Base-by-base conservation (phyloP, 768 basidiomycete genomes). In the Paxillus ammoniavirescens region DNA sequence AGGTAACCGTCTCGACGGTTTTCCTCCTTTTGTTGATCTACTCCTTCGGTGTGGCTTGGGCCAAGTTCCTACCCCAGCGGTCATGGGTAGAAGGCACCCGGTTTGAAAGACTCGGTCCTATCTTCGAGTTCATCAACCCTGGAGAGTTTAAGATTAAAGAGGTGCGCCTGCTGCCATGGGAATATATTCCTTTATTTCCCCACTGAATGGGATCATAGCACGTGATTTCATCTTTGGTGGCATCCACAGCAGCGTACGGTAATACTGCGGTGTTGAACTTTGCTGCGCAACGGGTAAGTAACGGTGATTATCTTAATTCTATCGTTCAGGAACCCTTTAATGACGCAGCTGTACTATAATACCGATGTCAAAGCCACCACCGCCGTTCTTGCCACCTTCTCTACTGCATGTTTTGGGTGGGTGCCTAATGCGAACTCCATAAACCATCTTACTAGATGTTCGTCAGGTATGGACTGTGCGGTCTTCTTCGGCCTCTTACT, bases 351-450 rank as follows among this genome's bases (percentile, higher is more conserved):
- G 2, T 86, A 80, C 62, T 87, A 85, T 61, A 71, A 81, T 54
- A 81, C 80, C 4, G 68, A 82, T 33, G 79, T 84, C 3, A 71
- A 74, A 42, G 78, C 81, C 1, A 72, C 77, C 0, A 82, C 82
- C 2, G 82, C 82, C 7, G 70, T 84, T 28, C 75, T 87, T 8
- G 80, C 82, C 0, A 84, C 82, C 0, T 84, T 84, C 66, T 84
- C 82, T 2, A 83, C 83, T 0, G 81, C 80, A 4, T 82, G 81
- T 62, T 84, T 86, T 65, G 82, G 82, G 77, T 83, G 57, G 49
- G 74, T 56, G 21, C 2, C 37, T 47, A 5, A 7, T 3, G 35
- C 26, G 15, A 44, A 33, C 35, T 18, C 15, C 31, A 37, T 7
- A 3, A 8, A 47, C 44, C 41, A 31, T 18, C 26, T 23, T 45